These are phyloP conservation scores for Phytophthora sojae DNA, from an alignment of 352 stramenopile genomes.

Conservation along the genomic window DNA sequence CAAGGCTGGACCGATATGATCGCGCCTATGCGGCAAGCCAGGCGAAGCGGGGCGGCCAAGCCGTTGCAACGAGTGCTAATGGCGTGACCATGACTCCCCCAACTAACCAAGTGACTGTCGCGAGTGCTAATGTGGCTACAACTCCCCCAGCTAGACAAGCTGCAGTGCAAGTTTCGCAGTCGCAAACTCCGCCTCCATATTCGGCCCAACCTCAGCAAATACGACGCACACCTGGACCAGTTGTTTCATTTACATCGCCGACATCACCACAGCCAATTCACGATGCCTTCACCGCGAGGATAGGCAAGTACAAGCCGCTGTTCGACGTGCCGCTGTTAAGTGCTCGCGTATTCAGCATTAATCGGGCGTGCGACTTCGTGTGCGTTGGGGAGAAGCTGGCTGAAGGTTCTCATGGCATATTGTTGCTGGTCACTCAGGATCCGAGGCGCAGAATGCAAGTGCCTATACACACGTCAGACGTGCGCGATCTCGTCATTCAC, in stretches of 20 bases:
- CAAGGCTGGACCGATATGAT: conserved; percentile 7
- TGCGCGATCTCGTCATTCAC: conserved; percentile 69
- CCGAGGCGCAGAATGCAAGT: conserved; percentile 39
- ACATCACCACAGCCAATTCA: background rate
- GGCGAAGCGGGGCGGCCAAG: background rate
- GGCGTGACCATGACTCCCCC: background rate
- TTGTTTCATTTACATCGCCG: conserved; percentile 6
- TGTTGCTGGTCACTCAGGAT: conserved; percentile 56
- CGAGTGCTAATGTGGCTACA: background rate
- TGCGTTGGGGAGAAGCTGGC: conserved; percentile 60
- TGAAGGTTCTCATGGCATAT: conserved; percentile 41
- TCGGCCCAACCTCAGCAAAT: background rate
- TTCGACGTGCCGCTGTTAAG: conserved; percentile 46
- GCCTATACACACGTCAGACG: conserved; percentile 47
- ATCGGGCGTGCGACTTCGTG: conserved; percentile 50
- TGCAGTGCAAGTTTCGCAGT: conserved; percentile 3
- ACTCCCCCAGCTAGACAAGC: background rate
- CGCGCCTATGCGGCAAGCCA: background rate
- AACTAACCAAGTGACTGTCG: background rate
- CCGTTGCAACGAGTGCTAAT: background rate
- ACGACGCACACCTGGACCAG: background rate
- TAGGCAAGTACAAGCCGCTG: conserved; percentile 51
- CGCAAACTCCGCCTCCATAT: background rate
- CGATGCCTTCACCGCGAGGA: conserved; percentile 17
- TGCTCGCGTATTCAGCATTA: conserved; percentile 67